Evolutionary conservation across 1,284 basidiomycete species (phyloP), one percentile per base, ranked within the genome.

Genomic region (Pseudozyma tsukubaensis): DNA sequence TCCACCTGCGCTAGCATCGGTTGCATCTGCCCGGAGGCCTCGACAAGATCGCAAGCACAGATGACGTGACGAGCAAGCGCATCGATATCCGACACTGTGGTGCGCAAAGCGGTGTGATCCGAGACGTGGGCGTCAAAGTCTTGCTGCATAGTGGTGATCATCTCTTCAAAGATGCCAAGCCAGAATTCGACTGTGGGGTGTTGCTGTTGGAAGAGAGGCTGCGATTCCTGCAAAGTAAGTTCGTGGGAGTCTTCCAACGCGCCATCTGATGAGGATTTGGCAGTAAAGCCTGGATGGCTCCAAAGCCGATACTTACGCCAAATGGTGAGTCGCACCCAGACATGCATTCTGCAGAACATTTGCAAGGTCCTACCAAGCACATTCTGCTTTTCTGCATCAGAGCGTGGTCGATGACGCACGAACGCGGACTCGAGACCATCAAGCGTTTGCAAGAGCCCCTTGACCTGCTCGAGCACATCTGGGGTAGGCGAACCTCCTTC

Each of bases 291-390:
- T 7, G 12, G 47, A 18, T 34, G 36, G 34, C 18, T 65, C 69
- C 68, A 76, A n/a, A 76, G 48, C 11, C 49, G 37, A 45, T 76
- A 67, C 45, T 65, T 68, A 50, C 73, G 68, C 73, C 73, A 76
- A 45, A 76, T 64, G 19, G 57, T 63, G 21, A 76, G 49, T 1
- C 73, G 73, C 16, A 67, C 58, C 73, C 73, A 76, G 11, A 76
- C 73, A 51, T 76, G 73, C 68, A 72, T 58, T 4, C 69, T 50
- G 48, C 68, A 72, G 24, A 76, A 76, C 68, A 76, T 76, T 51
- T 76, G 73, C 53, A 72, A 19, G 11, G 73, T 76, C 19, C 68
- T 56, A 8, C 73, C 73, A 6, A 68, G 55, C 21, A 72, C 59
- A 21, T 52, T 68, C 19, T 62, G 60, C 37, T 48, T 51, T 39